Base-by-base conservation (phyloP, 371 early-diverging fungal species). In the Gilbertella persicaria region DNA sequence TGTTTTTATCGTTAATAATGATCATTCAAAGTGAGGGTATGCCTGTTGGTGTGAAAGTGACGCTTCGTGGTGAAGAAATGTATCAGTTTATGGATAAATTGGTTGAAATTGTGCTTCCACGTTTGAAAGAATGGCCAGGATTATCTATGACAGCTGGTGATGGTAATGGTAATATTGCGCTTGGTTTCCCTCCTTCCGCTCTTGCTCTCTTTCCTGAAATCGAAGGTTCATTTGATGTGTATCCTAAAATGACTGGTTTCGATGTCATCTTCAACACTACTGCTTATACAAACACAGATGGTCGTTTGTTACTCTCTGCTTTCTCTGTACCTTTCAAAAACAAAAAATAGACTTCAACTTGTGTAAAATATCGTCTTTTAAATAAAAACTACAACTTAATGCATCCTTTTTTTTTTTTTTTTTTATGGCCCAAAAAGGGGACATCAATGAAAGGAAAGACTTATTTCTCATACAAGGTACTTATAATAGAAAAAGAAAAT, bases 191-290 rank as follows among this genome's bases (percentile, higher is more conserved):
- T 23, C 79, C 90, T 12, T 87, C 90, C 28, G 92, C 87, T 8
- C 77, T 92, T 29, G 91, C 92, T 23, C 75, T 97, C 45, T 98
- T 96, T 83, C 96, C 96, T 6, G 97, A 98, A 78, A 92, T 97
- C 57, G 98, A 97, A 76, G 86, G 87, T 29, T 90, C 91, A 53
- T 96, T 93, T 71, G 97, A 96, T 54, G 85, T 87, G 73, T 92
- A 88, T 69, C 97, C 97, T 19, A 73, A 84, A 51, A 81, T 95
- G 77, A 90, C 90, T 26, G 94, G 93, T 26, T 91, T 94, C 57
- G 84, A 87, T 52, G 86, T 98, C 55, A 82, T 83, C 26, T 86
- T 96, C 58, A 82, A 86, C 53, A 96, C 97, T 21, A 90, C 92
- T 0, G 95, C 90, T 8, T 78, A 77, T 61, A 87, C 84, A 52